Evolutionary conservation across 1,284 basidiomycete genomes (phyloP).

Genomic region (Phellinidium pouzarii): DNA sequence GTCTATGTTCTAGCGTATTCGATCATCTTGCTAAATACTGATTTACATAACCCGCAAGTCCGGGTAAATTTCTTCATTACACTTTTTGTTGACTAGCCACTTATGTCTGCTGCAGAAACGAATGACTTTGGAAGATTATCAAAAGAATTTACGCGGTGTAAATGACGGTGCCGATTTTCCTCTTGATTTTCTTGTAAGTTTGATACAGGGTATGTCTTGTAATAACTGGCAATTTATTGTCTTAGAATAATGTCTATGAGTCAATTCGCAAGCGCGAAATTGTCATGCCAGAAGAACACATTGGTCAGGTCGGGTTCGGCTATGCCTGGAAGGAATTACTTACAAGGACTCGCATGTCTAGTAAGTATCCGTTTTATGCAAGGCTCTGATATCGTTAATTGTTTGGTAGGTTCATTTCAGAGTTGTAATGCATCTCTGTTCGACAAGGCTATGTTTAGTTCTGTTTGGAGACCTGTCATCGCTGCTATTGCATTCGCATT

Average conservation of each 20-base stretch:
- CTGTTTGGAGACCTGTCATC: slow-evolving; percentile 88
- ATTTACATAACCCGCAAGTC: slow-evolving; percentile 95
- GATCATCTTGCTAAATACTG: slow-evolving; percentile 98
- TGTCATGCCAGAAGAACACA: slow-evolving; percentile 97
- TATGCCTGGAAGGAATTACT: slow-evolving; percentile 98
- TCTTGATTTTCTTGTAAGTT: slow-evolving; percentile 73
- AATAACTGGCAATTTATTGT: background rate
- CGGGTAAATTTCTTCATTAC: slow-evolving; percentile 39
- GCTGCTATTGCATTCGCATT: slow-evolving; percentile 91
- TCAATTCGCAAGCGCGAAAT: slow-evolving; percentile 94
- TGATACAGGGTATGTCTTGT: background rate
- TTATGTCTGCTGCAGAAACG: slow-evolving; percentile 59
- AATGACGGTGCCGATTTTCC: slow-evolving; percentile 87
- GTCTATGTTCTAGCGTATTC: slow-evolving; percentile 94
- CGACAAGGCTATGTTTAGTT: slow-evolving; percentile 89
- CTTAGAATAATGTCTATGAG: slow-evolving; percentile 83
- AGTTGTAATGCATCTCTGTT: slow-evolving; percentile 75
- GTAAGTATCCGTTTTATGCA: slow-evolving; percentile 35
- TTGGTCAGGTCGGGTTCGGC: slow-evolving; percentile 94
- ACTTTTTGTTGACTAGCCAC: background rate
- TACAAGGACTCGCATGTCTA: slow-evolving; percentile 72
- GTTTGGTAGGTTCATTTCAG: slow-evolving; percentile 59
- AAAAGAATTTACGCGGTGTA: slow-evolving; percentile 87
- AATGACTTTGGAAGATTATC: slow-evolving; percentile 95
- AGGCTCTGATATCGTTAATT: slow-evolving; percentile 13